Conservation (phyloP, 345 rosid species). For the Eucalyptus shirleyi region DNA sequence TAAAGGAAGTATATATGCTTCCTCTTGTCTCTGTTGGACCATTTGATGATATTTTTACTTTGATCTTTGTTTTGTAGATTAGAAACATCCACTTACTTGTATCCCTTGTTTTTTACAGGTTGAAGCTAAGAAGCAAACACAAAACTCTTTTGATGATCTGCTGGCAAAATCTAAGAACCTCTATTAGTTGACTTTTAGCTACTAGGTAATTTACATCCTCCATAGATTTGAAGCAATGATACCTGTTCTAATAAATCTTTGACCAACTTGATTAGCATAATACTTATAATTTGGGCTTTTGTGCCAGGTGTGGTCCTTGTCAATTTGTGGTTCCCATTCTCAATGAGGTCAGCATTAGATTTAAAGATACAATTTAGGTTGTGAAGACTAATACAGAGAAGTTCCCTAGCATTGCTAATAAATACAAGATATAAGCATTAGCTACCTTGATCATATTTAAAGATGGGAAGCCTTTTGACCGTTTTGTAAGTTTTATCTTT, state of each 20-base stretch:
- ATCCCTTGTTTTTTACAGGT: not conserved
- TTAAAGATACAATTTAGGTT: slow-evolving; percentile 57
- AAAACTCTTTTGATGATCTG: slow-evolving; percentile 56
- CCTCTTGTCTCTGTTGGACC: not conserved
- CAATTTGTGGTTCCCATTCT: slow-evolving; percentile 85
- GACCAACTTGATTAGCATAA: not conserved
- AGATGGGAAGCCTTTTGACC: slow-evolving; percentile 66
- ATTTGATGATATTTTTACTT: not conserved
- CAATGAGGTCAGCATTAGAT: slow-evolving; percentile 42
- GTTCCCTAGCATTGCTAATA: slow-evolving; percentile 66
- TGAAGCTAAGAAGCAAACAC: slow-evolving; percentile 68
- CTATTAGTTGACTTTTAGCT: slow-evolving; percentile 72
- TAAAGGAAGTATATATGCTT: not conserved
- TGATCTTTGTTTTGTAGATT: not conserved
- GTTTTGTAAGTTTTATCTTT: slow-evolving; percentile 47
- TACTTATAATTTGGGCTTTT: not conserved
- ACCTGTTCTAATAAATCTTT: not conserved
- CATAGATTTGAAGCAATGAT: not conserved
- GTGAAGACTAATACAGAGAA: slow-evolving; percentile 86
- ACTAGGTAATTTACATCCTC: slow-evolving; percentile 27
- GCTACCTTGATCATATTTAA: slow-evolving; percentile 82
- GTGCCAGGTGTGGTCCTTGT: slow-evolving; percentile 88
- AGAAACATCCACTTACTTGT: not conserved
- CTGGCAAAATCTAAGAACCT: slow-evolving; percentile 50
- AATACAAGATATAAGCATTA: slow-evolving; percentile 60